Conservation (phyloP, 2,329 filamentous ascomycete species). For the Trichoderma sp. region DNA sequence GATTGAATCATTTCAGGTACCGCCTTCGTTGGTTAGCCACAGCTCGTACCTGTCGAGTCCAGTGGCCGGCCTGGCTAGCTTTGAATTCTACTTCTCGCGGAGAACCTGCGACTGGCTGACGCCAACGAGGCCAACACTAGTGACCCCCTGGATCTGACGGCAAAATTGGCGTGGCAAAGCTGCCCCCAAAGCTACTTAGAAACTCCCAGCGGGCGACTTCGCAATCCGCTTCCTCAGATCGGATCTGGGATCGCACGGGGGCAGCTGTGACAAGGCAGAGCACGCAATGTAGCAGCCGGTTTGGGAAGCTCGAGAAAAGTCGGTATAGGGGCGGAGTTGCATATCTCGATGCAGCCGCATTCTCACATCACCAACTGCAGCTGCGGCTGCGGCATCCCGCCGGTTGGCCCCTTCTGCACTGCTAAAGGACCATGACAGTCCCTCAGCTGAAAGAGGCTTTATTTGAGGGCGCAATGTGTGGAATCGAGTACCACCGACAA, state of each 20-base stretch:
- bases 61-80: not conserved
- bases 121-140: slow-evolving; percentile 5
- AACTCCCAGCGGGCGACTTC: not conserved
- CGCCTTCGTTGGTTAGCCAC: not conserved
- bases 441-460: not conserved
- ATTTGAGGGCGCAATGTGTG: not conserved
- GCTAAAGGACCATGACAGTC: not conserved
- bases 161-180: not conserved
- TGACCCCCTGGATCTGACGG: slow-evolving; percentile 8
- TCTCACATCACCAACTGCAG: not conserved
- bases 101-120: not conserved
- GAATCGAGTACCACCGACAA: not conserved
- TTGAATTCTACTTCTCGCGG: not conserved
- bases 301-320: slow-evolving; percentile 10
- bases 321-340: slow-evolving; percentile 1
- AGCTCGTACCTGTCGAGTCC: not conserved
- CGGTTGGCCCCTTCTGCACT: not conserved
- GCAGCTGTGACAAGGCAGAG: not conserved
- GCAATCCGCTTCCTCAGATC: slow-evolving; percentile 8
- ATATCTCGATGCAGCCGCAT: not conserved
- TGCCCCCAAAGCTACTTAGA: not conserved
- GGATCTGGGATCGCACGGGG: slow-evolving; percentile 13
- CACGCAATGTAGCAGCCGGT: not conserved
- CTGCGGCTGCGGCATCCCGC: not conserved
- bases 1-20: not conserved